A percentile compares a stretch with the other conserved stretches of the same genome.
These are phyloP conservation scores for Terana coerulea DNA, from an alignment of 768 basidiomycete genomes.

Conservation along the genomic window DNA sequence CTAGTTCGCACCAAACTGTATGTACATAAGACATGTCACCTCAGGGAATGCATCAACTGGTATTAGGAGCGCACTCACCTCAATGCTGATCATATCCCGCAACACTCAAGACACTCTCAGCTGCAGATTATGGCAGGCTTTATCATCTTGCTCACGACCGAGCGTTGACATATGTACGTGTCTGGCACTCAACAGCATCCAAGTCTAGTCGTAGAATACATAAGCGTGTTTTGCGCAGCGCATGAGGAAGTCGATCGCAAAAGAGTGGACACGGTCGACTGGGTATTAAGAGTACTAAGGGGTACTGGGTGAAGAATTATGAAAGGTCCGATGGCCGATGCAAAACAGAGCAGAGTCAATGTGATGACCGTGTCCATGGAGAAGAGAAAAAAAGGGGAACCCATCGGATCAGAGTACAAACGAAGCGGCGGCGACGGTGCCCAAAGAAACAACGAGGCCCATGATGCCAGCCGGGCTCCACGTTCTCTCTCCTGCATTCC, in stretches of 20 bases:
- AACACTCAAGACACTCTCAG: too few relatives aligned
- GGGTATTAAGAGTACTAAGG: constrained; percentile 8
- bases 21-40: too few relatives aligned
- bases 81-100: too few relatives aligned
- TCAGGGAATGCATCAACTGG: too few relatives aligned
- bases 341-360: constrained; percentile 5
- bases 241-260: constrained; percentile 5
- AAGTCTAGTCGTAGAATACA: constrained; percentile 11
- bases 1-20: too few relatives aligned
- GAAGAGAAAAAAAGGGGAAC: background rate
- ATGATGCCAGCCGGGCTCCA: constrained; percentile 11
- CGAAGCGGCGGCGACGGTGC: constrained; percentile 11
- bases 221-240: constrained; percentile 9
- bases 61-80: too few relatives aligned
- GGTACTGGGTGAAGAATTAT: background rate
- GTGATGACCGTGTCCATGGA: background rate
- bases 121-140: too few relatives aligned
- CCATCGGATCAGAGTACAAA: constrained; percentile 6
- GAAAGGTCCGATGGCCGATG: constrained; percentile 9
- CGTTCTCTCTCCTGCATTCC: constrained; percentile 15
- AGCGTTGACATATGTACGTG: too few relatives aligned
- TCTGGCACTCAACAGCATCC: too few relatives aligned
- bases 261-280: constrained; percentile 13
- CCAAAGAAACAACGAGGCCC: constrained; percentile 9
- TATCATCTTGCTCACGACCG: too few relatives aligned